Percentiles rank a stretch among this genome's conserved stretches.
Evolutionary conservation across 192 early-diverging fungal species (phyloP).

Genomic region (Tieghemiomyces parasiticus): DNA sequence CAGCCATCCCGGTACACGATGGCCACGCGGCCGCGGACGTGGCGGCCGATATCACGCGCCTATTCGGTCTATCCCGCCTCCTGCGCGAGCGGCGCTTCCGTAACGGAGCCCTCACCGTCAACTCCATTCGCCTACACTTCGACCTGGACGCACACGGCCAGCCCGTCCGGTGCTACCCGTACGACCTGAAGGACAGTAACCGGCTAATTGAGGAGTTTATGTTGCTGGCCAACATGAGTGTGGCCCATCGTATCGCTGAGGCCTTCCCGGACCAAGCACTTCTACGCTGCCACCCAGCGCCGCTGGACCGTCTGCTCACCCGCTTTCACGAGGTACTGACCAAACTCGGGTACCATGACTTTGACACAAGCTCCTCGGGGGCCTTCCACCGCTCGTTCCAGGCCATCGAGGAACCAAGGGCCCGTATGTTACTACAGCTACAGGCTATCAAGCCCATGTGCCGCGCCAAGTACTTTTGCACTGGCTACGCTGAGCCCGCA

Average conservation of each 20-base stretch:
- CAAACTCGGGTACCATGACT: conserved; percentile 33
- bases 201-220: conserved; percentile 97
- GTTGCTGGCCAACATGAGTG: conserved; percentile 92
- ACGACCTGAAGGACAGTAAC: conserved; percentile 59
- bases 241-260: conserved; percentile 69
- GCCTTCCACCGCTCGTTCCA: conserved; percentile 45
- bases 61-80: conserved; percentile 35
- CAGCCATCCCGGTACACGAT: neutral
- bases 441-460: conserved; percentile 57
- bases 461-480: conserved; percentile 96
- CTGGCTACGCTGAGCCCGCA: conserved; percentile 47
- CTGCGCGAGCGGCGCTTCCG: conserved; percentile 49
- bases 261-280: conserved; percentile 64
- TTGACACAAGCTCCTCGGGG: conserved; percentile 35
- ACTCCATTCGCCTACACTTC: conserved; percentile 85
- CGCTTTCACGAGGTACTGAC: conserved; percentile 25
- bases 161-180: conserved; percentile 56
- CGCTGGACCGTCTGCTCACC: conserved; percentile 21
- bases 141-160: conserved; percentile 75
- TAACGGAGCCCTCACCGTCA: conserved; percentile 77
- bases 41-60: conserved; percentile 28
- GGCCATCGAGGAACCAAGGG: conserved; percentile 15
- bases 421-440: conserved; percentile 20
- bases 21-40: conserved; percentile 20
- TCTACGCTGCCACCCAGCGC: conserved; percentile 56